Base-by-base conservation (phyloP, 1,284 basidiomycete species). In the Fomitopsis pinicola region DNA sequence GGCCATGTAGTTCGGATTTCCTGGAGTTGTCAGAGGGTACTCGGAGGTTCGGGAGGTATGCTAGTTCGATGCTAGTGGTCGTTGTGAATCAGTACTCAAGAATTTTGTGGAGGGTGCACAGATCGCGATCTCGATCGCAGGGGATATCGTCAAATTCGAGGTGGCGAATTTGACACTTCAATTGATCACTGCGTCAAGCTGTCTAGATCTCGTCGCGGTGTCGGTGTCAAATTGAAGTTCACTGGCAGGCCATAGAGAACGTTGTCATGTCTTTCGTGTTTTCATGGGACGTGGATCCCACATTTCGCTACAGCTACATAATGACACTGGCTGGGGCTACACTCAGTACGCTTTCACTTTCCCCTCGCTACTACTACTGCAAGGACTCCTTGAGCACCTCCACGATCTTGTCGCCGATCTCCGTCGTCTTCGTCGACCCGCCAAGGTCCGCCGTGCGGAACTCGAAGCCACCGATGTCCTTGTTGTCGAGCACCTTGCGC, bases 401-500 rank as follows among this genome's bases (percentile, higher is more conserved):
- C 1, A 95, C 82, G 58, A 99, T 83, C 71, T 85, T 85, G 72
- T 97, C 91, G 48, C 97, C 97, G 38, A 98, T 81, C 70, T 96
- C 88, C 57, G 75, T 81, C 40, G 95, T 96, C 44, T 79, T 80
- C 59, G 83, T 85, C 38, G 82, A 81, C 33, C 97, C 97, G 58
- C 94, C 92, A 44, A 99, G 80, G 75, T 99, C 97, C 54, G 86
- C 87, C 5, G 96, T 97, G 67, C 95, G 82, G 64, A 92, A 76
- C 28, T 92, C 95, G 66, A 82, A 77, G 10, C 96, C 96, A 14
- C 95, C 96, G 6, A 77, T 67, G 15, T 83, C 81, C 60, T 81
- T 75, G 9, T 82, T 78, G 74, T 99, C 97, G 26, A 99, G 80
- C 15, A 94, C 94, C 74, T 90, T 94, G 63, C 90, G 81, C 12